Percentiles rank a stretch among this genome's conserved stretches.
Evolutionary conservation across 106 monocot genomes (phyloP).

Genomic region (Allium cepa): DNA sequence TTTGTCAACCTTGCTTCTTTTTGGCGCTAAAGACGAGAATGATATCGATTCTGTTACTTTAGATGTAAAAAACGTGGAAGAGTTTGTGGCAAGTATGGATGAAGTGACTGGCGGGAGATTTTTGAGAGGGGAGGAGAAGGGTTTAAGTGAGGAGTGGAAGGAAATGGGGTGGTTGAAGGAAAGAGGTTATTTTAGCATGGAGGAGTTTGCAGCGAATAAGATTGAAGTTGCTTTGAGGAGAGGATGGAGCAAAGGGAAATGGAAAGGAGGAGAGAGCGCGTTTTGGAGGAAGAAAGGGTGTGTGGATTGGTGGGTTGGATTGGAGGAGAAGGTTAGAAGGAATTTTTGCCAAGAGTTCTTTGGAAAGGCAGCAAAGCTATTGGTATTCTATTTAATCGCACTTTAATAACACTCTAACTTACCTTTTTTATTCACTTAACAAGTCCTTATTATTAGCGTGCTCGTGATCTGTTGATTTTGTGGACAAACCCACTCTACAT

Average conservation of each 20-base stretch:
- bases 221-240: constrained; percentile 67
- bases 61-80: constrained; percentile 35
- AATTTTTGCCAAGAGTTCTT: constrained; percentile 33
- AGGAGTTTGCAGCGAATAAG: constrained; percentile 62
- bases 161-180: constrained; percentile 71
- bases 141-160: constrained; percentile 24
- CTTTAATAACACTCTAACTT: too few species aligned
- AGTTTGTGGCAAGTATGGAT: constrained; percentile 81
- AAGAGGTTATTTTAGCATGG: constrained; percentile 80
- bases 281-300: constrained; percentile 95
- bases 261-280: constrained; percentile 38
- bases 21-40: constrained; percentile 22
- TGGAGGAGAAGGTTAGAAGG: constrained; percentile 40
- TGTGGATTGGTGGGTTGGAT: constrained; percentile 75
- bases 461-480: too few species aligned
- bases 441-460: too few species aligned
- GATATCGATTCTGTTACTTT: constrained; percentile 45
- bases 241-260: constrained; percentile 62
- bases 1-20: constrained; percentile 34
- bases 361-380: constrained; percentile 36
- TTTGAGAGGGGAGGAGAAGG: constrained; percentile 35
- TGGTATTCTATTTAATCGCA: constrained; percentile 32
- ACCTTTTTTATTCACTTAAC: too few species aligned
- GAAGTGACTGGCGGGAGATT: constrained; percentile 53
- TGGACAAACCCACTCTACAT: too few species aligned